Conservation (phyloP, 441 rosid species). For the Corymbia calophylla region DNA sequence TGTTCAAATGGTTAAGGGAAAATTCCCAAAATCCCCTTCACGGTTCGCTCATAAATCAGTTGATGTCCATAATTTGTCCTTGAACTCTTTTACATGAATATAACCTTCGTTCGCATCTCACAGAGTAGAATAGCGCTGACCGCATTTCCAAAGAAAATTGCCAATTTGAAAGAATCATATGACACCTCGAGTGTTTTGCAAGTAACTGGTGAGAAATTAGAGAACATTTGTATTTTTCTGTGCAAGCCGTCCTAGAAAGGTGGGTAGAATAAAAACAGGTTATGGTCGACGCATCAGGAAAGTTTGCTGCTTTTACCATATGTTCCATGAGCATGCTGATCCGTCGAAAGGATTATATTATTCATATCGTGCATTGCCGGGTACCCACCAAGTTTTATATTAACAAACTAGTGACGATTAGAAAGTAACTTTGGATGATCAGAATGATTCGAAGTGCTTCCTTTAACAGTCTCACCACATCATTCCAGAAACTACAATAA, state of each 20-base stretch:
- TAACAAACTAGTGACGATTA: background rate
- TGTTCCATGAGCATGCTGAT: background rate
- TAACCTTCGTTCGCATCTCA: background rate
- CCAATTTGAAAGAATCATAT: background rate
- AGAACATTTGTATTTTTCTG: background rate
- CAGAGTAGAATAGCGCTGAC: background rate
- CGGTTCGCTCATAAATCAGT: background rate
- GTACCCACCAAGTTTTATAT: background rate
- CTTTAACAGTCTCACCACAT: background rate
- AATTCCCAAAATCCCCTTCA: background rate
- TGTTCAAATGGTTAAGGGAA: background rate
- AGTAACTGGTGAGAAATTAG: background rate
- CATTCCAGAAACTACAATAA: background rate
- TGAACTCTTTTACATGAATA: background rate
- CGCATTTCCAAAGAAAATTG: background rate
- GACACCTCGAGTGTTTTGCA: background rate
- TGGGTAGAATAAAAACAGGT: background rate
- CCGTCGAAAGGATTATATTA: background rate
- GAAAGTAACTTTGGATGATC: background rate
- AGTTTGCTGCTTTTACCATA: background rate
- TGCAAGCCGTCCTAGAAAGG: background rate
- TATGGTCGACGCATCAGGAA: background rate
- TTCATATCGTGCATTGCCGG: background rate
- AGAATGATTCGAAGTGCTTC: background rate
- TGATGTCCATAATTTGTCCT: background rate